A percentile compares a stretch with the other conserved stretches of the same genome.
phyloP scores from a whole-genome alignment of 768 basidiomycete species.

The Naganishia friedmannii region DNA sequence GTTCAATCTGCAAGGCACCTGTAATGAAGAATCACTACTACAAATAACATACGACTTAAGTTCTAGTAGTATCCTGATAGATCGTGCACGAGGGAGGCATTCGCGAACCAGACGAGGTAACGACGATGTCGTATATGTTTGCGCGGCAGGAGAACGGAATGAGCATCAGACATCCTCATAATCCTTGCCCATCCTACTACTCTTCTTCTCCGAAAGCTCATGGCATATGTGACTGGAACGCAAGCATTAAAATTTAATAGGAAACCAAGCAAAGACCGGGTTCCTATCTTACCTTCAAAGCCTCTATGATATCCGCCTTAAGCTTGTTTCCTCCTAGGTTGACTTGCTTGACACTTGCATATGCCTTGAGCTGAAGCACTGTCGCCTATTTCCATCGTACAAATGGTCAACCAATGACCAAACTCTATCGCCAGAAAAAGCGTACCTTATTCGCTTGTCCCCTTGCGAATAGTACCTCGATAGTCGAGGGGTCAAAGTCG shows the following conservation, averaged over 20 bases:
- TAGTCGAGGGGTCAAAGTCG: constrained; percentile 68
- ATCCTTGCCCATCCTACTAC: too few relatives aligned
- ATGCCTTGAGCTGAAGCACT: constrained; percentile 74
- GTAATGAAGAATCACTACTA: too few relatives aligned
- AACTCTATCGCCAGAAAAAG: constrained; percentile 5
- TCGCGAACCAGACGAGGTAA: too few relatives aligned
- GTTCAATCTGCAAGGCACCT: too few relatives aligned
- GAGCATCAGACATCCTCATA: too few relatives aligned
- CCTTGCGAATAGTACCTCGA: constrained; percentile 64
- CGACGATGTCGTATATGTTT: too few relatives aligned
- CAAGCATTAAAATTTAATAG: too few relatives aligned
- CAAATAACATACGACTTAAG: too few relatives aligned
- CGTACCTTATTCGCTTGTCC: constrained; percentile 67
- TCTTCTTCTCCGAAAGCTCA: not conserved
- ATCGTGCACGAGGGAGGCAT: too few relatives aligned
- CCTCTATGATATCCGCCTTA: constrained; percentile 12
- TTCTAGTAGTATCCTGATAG: too few relatives aligned
- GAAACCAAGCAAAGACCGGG: too few relatives aligned
- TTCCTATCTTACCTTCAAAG: not conserved
- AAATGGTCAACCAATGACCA: constrained; percentile 19
- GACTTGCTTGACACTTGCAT: not conserved
- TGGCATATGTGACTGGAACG: not conserved
- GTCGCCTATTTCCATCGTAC: constrained; percentile 58
- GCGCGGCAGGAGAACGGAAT: too few relatives aligned
- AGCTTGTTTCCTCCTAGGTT: not conserved